Evolutionary conservation across 2,329 filamentous ascomycete species (phyloP), one percentile per base, ranked within the genome.

Genomic region (Chaetomiaceae sp.): DNA sequence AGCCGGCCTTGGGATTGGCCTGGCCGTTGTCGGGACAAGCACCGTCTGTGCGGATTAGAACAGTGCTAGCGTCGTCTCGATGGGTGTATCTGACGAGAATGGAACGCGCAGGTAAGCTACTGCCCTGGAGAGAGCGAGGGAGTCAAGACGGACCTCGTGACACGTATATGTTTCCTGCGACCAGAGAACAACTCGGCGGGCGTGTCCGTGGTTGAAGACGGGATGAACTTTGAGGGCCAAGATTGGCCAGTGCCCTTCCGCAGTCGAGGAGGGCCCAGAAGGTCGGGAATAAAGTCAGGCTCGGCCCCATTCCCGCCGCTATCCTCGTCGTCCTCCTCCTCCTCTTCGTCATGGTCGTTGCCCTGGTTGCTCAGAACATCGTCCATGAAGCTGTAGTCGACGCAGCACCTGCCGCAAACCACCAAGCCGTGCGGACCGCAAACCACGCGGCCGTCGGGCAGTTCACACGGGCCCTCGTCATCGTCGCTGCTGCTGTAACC

Each of bases 21-120:
- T 60, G 47, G 22, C 70, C 70, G 47, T 75, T 73, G 42, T 66
- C 53, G 5, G 66, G 50, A 47, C 72, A 76, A 0, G 69, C 65
- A 3, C 73, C 72, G 52, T 73, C 70, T 0, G 70, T 70, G 51
- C 66, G 69, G 38, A 76, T 61, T 9, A 77, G 63, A 14, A 62
- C 49, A 14, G 61, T 49, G 5, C 48, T 19, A 6, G 48, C 45
- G 22, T 74, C 53, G 5, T 49, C 36, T 7, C 38, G 58, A 54
- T 65, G 62, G 18, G 67, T 59, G 46, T 54, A 65, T 56, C 64
- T 64, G 37, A 24, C 11, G 30, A 37, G 18, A 12, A 41, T 20
- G 15, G 30, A 33, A 33, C 30, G 30, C 30, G 30, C 30, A 33
- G 30, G 30, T 33, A 33, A 33, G 30, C 30, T 33, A 33, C 30